Base-by-base conservation (phyloP, 108 stramenopile species). In the Cyclotella sp. region DNA sequence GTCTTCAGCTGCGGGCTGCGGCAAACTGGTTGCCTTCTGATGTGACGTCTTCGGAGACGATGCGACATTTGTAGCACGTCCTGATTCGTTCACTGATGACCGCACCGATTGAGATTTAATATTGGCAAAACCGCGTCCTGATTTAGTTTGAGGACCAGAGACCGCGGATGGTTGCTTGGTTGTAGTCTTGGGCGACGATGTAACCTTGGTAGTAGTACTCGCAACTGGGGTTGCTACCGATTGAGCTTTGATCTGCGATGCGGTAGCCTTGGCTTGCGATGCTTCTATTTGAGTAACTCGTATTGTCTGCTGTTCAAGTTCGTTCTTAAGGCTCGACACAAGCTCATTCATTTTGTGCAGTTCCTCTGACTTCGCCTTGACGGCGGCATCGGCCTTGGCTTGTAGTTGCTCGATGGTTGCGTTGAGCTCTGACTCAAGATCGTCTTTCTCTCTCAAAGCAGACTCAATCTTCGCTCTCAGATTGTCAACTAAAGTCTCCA, bases 331-430 rank as follows among this genome's bases (percentile, higher is more conserved):
- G 24, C 54, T 46, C 7, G 54, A n/a, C 29, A 58, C 47, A 29
- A 77, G 76, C 41, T 55, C 67, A 22, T 59, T 55, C 65, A 76
- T 76, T 66, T 66, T 59, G 41, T 58, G 58, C 43, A 77, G 49
- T 29, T 77, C 76, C 24, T 14, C 49, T 19, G 70, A n/a, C n/a
- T 69, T 62, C 10, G 43, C 68, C n/a, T 60, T 49, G 45, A 68
- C 59, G 39, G 58, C 64, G 9, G 46, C 57, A 68, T 51, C 68
- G 14, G 60, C 64, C 30, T 58, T 46, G 43, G 74, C 65, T 21
- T 57, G 74, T 9, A 72, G 46, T 68, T 68, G 30, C 30, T 41
- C 47, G 43, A 74, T 73, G 26, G 9, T 73, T 42, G 69, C 63
- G n/a, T 65, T 67, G 67, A 65, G 64, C 22, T 81, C 51, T 9